Conservation (phyloP, 768 basidiomycete species). For the Psilocybe cubensis region DNA sequence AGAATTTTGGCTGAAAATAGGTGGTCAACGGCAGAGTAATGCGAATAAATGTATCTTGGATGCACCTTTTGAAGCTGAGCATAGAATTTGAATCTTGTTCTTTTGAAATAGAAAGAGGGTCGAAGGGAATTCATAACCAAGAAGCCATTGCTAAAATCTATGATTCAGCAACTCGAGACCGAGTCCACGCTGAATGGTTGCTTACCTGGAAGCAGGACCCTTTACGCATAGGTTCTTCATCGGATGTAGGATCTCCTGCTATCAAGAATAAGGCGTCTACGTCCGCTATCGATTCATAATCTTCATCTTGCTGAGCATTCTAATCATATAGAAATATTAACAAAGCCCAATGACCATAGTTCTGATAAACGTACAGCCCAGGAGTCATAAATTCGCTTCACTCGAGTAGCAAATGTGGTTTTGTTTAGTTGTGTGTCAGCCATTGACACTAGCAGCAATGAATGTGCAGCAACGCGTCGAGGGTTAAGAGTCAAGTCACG, state of each 20-base stretch:
- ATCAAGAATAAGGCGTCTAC: constrained; percentile 71
- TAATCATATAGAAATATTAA: constrained; percentile 29
- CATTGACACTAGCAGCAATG: constrained; percentile 42
- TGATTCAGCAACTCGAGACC: constrained; percentile 17
- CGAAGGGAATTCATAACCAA: constrained; percentile 97
- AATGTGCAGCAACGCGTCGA: constrained; percentile 28
- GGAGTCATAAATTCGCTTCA: constrained; percentile 59
- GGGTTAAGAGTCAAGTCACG: constrained; percentile 13
- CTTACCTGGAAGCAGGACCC: constrained; percentile 89
- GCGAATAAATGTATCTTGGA: background rate
- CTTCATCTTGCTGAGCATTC: constrained; percentile 71
- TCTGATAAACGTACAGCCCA: constrained; percentile 56
- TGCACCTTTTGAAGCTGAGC: constrained; percentile 87
- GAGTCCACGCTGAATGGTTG: constrained; percentile 22
- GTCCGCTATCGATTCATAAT: constrained; percentile 68
- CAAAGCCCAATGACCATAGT: background rate
- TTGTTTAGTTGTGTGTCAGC: constrained; percentile 73
- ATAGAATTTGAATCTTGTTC: constrained; percentile 76
- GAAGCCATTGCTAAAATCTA: constrained; percentile 81
- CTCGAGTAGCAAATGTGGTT: constrained; percentile 53
- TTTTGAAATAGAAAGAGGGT: constrained; percentile 87
- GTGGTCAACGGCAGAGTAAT: constrained; percentile 6
- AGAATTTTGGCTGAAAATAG: constrained; percentile 76
- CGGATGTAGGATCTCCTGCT: constrained; percentile 78
- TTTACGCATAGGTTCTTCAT: constrained; percentile 91